Evolutionary conservation across 352 stramenopile species (phyloP).

Genomic region (Plasmopara muralis): DNA sequence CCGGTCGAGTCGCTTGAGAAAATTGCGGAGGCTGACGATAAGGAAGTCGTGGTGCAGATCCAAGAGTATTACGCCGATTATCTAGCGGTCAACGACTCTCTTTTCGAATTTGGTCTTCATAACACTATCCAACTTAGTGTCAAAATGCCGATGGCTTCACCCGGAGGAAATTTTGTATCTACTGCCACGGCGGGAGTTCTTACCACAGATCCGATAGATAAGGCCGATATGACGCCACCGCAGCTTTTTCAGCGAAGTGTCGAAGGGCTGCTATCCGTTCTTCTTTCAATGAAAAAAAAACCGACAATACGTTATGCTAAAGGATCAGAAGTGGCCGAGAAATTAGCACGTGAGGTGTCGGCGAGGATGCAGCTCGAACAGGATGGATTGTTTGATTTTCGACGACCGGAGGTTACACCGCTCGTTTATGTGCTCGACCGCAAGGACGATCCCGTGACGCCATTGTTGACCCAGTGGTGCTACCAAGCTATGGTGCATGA

Average conservation of each 20-base stretch:
- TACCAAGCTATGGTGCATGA: conserved; percentile 99
- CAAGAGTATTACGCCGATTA: conserved; percentile 99
- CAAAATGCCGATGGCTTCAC: conserved; percentile 27
- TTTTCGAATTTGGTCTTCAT: conserved; percentile 95
- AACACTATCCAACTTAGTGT: conserved; percentile 47
- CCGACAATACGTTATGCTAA: conserved; percentile 95
- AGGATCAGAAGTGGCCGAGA: conserved; percentile 87
- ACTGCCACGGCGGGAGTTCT: conserved; percentile 48
- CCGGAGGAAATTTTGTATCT: conserved; percentile 19
- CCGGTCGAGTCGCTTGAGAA: conserved; percentile 90
- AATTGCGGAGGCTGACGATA: conserved; percentile 94
- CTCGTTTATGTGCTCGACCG: conserved; percentile 95
- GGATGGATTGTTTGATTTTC: conserved; percentile 98
- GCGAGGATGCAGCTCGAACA: conserved; percentile 89
- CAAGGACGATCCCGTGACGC: conserved; percentile 98
- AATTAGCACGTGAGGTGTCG: conserved; percentile 92
- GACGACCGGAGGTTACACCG: conserved; percentile 71
- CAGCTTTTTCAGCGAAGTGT: conserved; percentile 90
- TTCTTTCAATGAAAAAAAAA: conserved; percentile 95
- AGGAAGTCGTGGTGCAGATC: conserved; percentile 91
- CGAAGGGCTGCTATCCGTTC: conserved; percentile 89
- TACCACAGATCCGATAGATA: conserved; percentile 28
- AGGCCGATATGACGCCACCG: conserved; percentile 22
- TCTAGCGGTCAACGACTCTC: conserved; percentile 95
- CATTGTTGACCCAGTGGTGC: conserved; percentile 96